phyloP scores from a whole-genome alignment of 129 eudicot genomes.

The Dittrichia graveolens region DNA sequence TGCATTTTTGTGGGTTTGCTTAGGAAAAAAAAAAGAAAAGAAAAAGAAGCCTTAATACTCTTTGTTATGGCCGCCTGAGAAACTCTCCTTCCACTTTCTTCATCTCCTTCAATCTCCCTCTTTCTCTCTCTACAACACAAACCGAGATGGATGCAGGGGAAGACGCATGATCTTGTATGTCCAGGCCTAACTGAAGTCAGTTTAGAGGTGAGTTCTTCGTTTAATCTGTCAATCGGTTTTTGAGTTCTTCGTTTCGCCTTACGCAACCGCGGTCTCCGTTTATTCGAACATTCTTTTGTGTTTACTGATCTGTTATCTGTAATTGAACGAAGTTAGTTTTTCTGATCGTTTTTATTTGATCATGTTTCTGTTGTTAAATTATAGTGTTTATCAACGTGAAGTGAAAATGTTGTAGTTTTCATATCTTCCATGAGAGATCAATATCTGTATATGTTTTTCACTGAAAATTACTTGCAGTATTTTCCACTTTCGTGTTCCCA shows the following conservation, averaged over 20 bases:
- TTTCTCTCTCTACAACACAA: constrained; percentile 3
- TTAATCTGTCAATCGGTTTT: constrained; percentile 20
- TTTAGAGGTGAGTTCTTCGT: constrained; percentile 26
- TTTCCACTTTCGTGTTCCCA: constrained; percentile 12
- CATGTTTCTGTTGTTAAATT: constrained; percentile 9
- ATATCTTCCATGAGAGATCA: neutral
- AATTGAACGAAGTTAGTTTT: neutral
- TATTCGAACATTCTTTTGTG: constrained; percentile 8
- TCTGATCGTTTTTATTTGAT: constrained; percentile 12
- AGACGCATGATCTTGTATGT: constrained; percentile 26
- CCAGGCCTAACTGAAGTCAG: neutral
- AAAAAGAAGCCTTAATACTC: constrained; percentile 14
- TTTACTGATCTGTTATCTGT: constrained; percentile 28
- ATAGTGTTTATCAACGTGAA: constrained; percentile 3
- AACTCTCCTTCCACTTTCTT: constrained; percentile 39
- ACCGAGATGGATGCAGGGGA: constrained; percentile 26
- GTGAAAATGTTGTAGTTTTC: neutral
- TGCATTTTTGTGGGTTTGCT: constrained; percentile 15
- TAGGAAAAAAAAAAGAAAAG: neutral
- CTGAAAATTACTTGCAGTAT: neutral
- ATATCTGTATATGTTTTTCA: neutral
- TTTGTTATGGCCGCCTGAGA: constrained; percentile 47
- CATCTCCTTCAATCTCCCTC: neutral
- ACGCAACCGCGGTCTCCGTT: constrained; percentile 3
- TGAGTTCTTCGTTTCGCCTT: neutral